Evolutionary conservation across 306 rosid genomes (phyloP).

Genomic region (Pyrus pyrifolia): DNA sequence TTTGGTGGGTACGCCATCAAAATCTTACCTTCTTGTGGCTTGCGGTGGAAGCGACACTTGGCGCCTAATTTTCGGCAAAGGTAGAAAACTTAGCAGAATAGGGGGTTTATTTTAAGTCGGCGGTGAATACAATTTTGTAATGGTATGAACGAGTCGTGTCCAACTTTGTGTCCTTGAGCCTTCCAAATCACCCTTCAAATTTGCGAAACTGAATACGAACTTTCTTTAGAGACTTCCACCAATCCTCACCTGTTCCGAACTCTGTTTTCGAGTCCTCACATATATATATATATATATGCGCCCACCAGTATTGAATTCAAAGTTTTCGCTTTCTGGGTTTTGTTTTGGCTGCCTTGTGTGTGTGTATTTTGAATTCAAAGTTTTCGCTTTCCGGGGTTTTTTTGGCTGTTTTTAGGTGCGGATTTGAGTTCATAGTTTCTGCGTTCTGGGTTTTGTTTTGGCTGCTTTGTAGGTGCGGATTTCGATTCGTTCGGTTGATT

Average conservation of each 20-base stretch:
- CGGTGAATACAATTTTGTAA: neutral
- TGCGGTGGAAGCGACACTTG: neutral
- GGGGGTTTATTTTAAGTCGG: conserved; percentile 32
- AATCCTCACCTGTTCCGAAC: neutral
- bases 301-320: neutral
- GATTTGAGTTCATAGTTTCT: neutral
- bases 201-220: neutral
- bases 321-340: neutral
- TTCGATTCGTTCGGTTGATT: conserved; percentile 9
- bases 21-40: neutral
- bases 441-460: conserved; percentile 4
- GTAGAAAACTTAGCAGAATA: neutral
- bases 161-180: neutral
- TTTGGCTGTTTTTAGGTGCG: no score
- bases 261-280: neutral
- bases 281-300: neutral
- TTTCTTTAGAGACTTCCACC: neutral
- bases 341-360: no score
- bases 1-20: neutral
- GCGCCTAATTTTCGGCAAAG: neutral
- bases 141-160: conserved; percentile 21
- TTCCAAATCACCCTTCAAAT: neutral
- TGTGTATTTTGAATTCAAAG: no score
- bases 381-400: no score
- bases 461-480: conserved; percentile 7